A percentile compares a stretch with the other conserved stretches of the same genome.
Conservation (phyloP, 441 rosid species). For the Adansonia gregorii region DNA sequence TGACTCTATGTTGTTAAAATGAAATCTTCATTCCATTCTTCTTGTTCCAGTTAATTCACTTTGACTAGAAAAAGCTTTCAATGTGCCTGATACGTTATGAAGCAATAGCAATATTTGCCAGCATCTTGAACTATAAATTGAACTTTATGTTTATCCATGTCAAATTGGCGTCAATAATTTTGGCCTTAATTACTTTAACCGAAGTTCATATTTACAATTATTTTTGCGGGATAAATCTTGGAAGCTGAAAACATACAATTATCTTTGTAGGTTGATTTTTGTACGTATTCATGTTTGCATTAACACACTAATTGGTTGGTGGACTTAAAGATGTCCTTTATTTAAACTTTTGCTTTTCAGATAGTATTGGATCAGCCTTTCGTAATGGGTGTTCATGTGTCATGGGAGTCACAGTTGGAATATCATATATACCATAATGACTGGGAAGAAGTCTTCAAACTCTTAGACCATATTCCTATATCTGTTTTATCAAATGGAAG, state of each 20-base stretch:
- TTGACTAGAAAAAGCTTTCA: conserved; percentile 2
- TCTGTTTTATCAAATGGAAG: conserved; percentile 72
- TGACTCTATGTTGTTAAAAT: background rate
- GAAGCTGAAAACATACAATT: background rate
- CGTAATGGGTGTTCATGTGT: conserved; percentile 91
- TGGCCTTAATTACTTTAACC: conserved; percentile 10
- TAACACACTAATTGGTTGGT: conserved; percentile 15
- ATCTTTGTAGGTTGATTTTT: conserved; percentile 20
- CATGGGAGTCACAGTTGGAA: conserved; percentile 97
- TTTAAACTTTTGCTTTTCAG: conserved; percentile 51
- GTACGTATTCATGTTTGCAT: conserved; percentile 1
- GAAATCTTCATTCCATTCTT: background rate
- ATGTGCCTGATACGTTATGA: background rate
- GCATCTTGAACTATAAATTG: background rate
- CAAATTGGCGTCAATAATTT: conserved; percentile 13
- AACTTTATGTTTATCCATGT: background rate
- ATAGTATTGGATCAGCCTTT: conserved; percentile 96
- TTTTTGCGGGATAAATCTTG: background rate
- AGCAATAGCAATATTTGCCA: background rate
- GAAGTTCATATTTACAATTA: background rate
- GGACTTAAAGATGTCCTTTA: conserved; percentile 4
- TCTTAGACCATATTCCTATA: conserved; percentile 77
- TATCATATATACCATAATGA: conserved; percentile 85
- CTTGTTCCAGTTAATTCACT: conserved; percentile 5
- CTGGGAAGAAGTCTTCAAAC: conserved; percentile 89